Evolutionary conservation across 2,329 filamentous ascomycete genomes (phyloP).

Genomic region (Aspergillus sclerotialis): DNA sequence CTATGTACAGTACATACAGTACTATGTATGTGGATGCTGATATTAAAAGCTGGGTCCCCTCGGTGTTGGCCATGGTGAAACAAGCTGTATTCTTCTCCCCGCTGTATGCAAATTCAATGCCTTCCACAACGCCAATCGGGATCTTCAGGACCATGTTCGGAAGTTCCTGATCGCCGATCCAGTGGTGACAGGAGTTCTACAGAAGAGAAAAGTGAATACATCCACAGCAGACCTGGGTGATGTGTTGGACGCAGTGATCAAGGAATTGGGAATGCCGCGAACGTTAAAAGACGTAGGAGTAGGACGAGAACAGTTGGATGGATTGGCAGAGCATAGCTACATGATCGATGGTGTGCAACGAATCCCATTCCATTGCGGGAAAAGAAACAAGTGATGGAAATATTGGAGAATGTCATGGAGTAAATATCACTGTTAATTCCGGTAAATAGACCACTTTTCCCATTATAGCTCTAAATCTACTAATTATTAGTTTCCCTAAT

Average conservation of each 20-base stretch:
- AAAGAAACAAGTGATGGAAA: conserved; percentile 46
- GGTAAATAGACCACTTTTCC: too few relatives aligned
- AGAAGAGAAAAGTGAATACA: conserved; percentile 18
- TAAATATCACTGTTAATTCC: conserved; percentile 2
- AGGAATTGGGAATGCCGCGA: conserved; percentile 48
- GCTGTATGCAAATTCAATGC: conserved; percentile 52
- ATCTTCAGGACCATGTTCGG: conserved; percentile 36
- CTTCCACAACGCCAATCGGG: conserved; percentile 34
- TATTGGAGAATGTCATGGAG: conserved; percentile 38
- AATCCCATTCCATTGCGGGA: conserved; percentile 45
- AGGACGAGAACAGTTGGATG: conserved; percentile 40
- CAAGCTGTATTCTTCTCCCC: conserved; percentile 50
- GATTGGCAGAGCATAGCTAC: conserved; percentile 44
- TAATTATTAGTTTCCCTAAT: not conserved
- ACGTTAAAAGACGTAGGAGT: conserved; percentile 47
- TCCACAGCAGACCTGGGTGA: conserved; percentile 41
- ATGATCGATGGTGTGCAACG: conserved; percentile 44
- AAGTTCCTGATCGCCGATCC: conserved; percentile 35
- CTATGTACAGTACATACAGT: not conserved
- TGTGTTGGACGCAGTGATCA: conserved; percentile 45
- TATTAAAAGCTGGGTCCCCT: conserved; percentile 40
- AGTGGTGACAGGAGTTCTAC: conserved; percentile 32
- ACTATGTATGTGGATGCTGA: conserved; percentile 2
- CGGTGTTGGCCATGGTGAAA: conserved; percentile 55
- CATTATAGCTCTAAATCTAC: too few relatives aligned